Percentiles rank a stretch among this genome's conserved stretches.
These are phyloP conservation scores for Funneliformis mosseae DNA, from an alignment of 192 early-diverging fungal genomes.

Conservation along the genomic window DNA sequence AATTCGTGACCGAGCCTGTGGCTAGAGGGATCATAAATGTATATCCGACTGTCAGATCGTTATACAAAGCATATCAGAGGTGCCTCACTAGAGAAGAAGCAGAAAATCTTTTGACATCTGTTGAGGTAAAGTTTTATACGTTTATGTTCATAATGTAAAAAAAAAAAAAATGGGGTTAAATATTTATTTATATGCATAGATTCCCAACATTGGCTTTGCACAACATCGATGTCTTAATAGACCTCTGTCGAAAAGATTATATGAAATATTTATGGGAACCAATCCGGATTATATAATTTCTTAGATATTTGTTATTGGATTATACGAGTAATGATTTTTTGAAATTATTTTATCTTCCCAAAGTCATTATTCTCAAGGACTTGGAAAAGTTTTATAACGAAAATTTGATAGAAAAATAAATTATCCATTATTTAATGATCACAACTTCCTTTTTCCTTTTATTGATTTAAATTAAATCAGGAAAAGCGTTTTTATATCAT, in stretches of 20 bases:
- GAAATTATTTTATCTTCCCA: too few relatives aligned
- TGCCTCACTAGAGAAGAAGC: slow-evolving; percentile 26
- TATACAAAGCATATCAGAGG: slow-evolving; percentile 37
- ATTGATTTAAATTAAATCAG: too few relatives aligned
- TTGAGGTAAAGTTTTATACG: slow-evolving; percentile 38
- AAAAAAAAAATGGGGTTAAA: neutral
- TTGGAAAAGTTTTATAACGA: too few relatives aligned
- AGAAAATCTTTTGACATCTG: slow-evolving; percentile 37
- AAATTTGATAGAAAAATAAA: too few relatives aligned
- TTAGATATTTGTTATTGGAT: neutral
- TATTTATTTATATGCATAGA: neutral
- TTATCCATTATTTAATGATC: too few relatives aligned
- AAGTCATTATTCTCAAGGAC: too few relatives aligned
- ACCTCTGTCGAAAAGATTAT: slow-evolving; percentile 27
- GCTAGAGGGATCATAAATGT: slow-evolving; percentile 37
- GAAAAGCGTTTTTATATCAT: too few relatives aligned
- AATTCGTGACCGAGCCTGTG: slow-evolving; percentile 41
- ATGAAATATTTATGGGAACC: slow-evolving; percentile 28
- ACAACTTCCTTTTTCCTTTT: too few relatives aligned
- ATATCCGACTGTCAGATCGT: slow-evolving; percentile 38
- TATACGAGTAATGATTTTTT: too few relatives aligned
- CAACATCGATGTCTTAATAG: slow-evolving; percentile 10
- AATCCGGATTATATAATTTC: slow-evolving; percentile 29
- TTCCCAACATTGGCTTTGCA: slow-evolving; percentile 11
- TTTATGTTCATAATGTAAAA: too few relatives aligned